Evolutionary conservation across 768 basidiomycete genomes (phyloP), one percentile per base, ranked within the genome.

Genomic region (Agaricus subrufescens): DNA sequence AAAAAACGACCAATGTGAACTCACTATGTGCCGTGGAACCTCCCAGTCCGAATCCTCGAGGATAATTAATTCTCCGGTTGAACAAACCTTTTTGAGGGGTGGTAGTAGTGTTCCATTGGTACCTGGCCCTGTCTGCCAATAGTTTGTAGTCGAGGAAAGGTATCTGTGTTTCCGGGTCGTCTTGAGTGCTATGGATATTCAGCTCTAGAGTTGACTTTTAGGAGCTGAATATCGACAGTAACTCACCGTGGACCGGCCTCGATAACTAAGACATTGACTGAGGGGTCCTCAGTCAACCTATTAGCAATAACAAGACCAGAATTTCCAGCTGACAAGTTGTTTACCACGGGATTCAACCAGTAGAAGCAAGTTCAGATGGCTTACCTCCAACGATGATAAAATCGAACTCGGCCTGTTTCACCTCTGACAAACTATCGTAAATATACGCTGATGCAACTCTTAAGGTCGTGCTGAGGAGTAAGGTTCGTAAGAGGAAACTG

Each of bases 241-340:
- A 54, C 56, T 10, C 43, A 73, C 71, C 54, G 62, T 31, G 54
- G 46, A 6, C 73, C 73, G 3, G 73, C 72, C 56, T 75, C 73
- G 40, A 80, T 61, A 15, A 80, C 63, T 27, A 80, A 69, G 26
- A 79, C 75, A 0, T 63, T 68, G 0, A 70, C 29, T 1, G 63
- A 62, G 1, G 67, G 39, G 44, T 72, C 64, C 58, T 79, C 77
- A 0, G 76, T 69, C 27, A 80, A 66, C 40, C 78, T 70, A 12
- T 67, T 72, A 5, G 78, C 79, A 10, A 80, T 62, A 4, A 76
- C 75, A 48, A 74, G 73, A 0, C 79, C 77, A 1, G 77, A 77
- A 15, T 72, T 74, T 23, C 78, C 79, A 25, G 56, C 64, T 65
- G 38, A n/a, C 4, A 47, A 31, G 30, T 6, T 11, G 25, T 26